Evolutionary conservation across 1,284 basidiomycete species (phyloP), one percentile per base, ranked within the genome.

Genomic region (Rhodofomes roseus): DNA sequence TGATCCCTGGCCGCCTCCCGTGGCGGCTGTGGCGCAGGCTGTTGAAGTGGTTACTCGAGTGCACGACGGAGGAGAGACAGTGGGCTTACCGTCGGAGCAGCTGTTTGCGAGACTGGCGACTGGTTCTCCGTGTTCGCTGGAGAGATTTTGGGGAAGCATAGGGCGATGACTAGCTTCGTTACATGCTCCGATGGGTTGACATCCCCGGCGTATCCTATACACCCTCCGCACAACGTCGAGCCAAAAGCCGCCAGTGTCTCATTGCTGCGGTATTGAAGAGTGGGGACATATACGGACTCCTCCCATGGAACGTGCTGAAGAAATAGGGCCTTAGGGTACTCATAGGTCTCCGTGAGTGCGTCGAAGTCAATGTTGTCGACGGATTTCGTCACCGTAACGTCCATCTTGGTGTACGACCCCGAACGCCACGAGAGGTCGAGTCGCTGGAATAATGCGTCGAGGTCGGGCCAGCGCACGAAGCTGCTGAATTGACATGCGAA

Each of bases 351-450:
- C 12, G 25, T n/a, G n/a, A 62, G 54, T 7, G 9, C 7, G 9
- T n/a, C 25, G 29, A 40, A 18, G 29, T 63, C 39, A 9, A 65
- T 11, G 2, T 56, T 53, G 6, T 65, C 61, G 54, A 72, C 71
- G 4, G 8, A 23, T 1, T n/a, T 11, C 40, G 62, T 63, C 36
- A 63, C 36, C 20, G 41, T 25, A 40, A 55, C 51, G 1, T 46
- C 50, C 20, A 43, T 40, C 16, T 43, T 14, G 14, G n/a, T 20
- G 39, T 54, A 60, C 12, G 25, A 11, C 31, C 55, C 51, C 2
- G 27, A 23, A 16, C 37, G 39, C 63, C 65, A 66, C 0, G 59
- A 57, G 27, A 66, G 27, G 18, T 23, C 25, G 25, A 61, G 56
- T 55, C 14, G 18, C 40, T 40, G 29, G 44, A 63, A 62, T 41